Evolutionary conservation across 2,329 filamentous ascomycete species (phyloP).

Genomic region (Dothideomycetidae sp.): DNA sequence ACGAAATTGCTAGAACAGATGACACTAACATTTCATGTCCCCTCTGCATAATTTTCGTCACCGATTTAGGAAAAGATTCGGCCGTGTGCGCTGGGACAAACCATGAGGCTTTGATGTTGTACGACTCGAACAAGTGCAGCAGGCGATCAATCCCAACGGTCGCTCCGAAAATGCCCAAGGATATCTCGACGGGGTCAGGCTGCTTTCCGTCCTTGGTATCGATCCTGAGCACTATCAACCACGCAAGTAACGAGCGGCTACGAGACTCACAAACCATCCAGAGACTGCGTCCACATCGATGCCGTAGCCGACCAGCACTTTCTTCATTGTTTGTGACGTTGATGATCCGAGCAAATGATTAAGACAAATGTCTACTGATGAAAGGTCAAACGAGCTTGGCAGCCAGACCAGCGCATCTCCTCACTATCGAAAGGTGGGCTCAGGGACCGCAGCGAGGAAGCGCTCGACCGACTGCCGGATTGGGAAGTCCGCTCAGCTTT

Average conservation of each 20-base stretch:
- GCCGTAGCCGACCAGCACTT: not conserved
- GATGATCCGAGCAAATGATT: too few species aligned
- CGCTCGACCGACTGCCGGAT: too few species aligned
- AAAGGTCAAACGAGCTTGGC: too few species aligned
- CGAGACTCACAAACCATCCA: constrained; percentile 39
- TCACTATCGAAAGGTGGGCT: too few species aligned
- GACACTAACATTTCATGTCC: constrained; percentile 47
- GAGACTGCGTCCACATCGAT: constrained; percentile 57
- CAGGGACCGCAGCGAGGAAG: too few species aligned
- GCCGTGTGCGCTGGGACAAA: constrained; percentile 51
- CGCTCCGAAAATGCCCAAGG: constrained; percentile 50
- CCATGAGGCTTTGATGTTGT: constrained; percentile 55
- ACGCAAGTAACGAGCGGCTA: constrained; percentile 44
- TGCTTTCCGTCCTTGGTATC: constrained; percentile 55
- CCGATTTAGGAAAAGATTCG: constrained; percentile 54
- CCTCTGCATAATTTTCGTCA: constrained; percentile 44
- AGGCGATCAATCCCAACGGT: constrained; percentile 51
- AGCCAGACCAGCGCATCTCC: too few species aligned
- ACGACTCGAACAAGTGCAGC: constrained; percentile 57
- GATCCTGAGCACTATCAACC: constrained; percentile 54
- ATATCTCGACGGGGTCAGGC: constrained; percentile 1
- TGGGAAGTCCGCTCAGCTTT: too few species aligned
- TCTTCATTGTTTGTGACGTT: too few species aligned
- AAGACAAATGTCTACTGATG: too few species aligned
- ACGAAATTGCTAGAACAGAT: not conserved